Conservation (phyloP, 2,329 filamentous ascomycete species). For the Pseudocercospora ulei region DNA sequence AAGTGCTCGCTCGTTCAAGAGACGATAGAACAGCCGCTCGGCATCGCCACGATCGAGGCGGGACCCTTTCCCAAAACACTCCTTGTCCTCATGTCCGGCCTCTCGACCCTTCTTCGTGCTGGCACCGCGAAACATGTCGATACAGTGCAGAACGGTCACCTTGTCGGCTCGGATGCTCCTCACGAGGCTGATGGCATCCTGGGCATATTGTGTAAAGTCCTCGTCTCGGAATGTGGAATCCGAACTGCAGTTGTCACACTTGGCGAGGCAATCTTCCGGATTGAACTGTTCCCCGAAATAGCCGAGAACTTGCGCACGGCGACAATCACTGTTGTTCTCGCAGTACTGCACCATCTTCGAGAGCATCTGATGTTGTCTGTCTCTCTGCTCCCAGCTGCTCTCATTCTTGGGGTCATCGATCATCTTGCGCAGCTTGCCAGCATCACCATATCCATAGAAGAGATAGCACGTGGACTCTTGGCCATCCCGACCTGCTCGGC, state of each 20-base stretch:
- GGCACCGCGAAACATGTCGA: slow-evolving; percentile 72
- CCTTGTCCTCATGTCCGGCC: slow-evolving; percentile 43
- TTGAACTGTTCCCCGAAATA: slow-evolving; percentile 88
- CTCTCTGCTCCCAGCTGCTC: slow-evolving; percentile 66
- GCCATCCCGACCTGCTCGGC: slow-evolving; percentile 85
- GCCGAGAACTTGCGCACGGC: slow-evolving; percentile 74
- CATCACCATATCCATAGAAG: slow-evolving; percentile 75
- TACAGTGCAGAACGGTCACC: slow-evolving; percentile 67
- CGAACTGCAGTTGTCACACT: slow-evolving; percentile 83
- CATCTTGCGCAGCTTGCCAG: slow-evolving; percentile 62
- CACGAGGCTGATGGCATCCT: slow-evolving; percentile 61
- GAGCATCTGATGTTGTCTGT: slow-evolving; percentile 75
- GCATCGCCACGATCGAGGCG: slow-evolving; percentile 64
- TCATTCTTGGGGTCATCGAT: slow-evolving; percentile 69
- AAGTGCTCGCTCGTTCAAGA: slow-evolving; percentile 65
- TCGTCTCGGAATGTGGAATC: slow-evolving; percentile 58
- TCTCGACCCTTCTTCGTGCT: slow-evolving; percentile 51
- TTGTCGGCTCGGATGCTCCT: slow-evolving; percentile 47
- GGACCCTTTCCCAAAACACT: slow-evolving; percentile 59
- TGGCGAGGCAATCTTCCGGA: slow-evolving; percentile 57
- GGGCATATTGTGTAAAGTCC: slow-evolving; percentile 68
- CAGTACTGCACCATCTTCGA: slow-evolving; percentile 77
- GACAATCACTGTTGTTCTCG: slow-evolving; percentile 79
- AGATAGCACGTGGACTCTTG: slow-evolving; percentile 79
- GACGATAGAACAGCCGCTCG: slow-evolving; percentile 69